Evolutionary conservation across 2,329 filamentous ascomycete species (phyloP).

Genomic region (Nakataea oryzae): DNA sequence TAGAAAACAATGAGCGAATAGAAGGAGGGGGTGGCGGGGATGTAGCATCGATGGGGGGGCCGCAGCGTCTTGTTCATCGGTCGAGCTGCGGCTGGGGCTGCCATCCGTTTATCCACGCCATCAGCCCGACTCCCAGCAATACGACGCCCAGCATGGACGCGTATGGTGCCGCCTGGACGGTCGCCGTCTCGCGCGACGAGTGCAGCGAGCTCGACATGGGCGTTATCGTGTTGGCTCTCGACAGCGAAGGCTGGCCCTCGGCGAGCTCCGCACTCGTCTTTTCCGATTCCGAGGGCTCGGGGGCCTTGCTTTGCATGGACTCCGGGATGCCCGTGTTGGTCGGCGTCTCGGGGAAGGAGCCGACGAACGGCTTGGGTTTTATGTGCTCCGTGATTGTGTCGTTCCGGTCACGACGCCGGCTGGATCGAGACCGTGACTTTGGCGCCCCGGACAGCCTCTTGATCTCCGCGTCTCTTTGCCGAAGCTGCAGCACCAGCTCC

Average conservation of each 20-base stretch:
- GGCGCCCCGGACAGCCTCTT: slow-evolving; percentile 28
- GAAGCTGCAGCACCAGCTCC: slow-evolving; percentile 79
- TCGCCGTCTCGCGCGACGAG: slow-evolving; percentile 29
- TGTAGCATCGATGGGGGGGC: neutral
- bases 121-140: slow-evolving; percentile 68
- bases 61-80: slow-evolving; percentile 11
- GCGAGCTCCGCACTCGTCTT: slow-evolving; percentile 11
- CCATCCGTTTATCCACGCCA: slow-evolving; percentile 83
- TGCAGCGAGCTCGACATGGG: slow-evolving; percentile 27
- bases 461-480: slow-evolving; percentile 51
- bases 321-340: slow-evolving; percentile 2
- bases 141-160: slow-evolving; percentile 77
- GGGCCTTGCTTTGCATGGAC: neutral
- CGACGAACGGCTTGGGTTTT: neutral
- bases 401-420: slow-evolving; percentile 12
- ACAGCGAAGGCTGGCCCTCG: slow-evolving; percentile 30
- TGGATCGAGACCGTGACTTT: slow-evolving; percentile 26
- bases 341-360: neutral
- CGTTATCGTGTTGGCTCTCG: slow-evolving; percentile 38
- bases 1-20: neutral
- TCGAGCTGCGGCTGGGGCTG: slow-evolving; percentile 36
- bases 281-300: neutral
- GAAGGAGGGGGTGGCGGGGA: neutral
- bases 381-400: neutral
- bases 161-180: slow-evolving; percentile 57